Percentiles rank a stretch among this genome's conserved stretches.
Conservation (phyloP, 2,329 filamentous ascomycete genomes). For the Chaetothyriales sp. region DNA sequence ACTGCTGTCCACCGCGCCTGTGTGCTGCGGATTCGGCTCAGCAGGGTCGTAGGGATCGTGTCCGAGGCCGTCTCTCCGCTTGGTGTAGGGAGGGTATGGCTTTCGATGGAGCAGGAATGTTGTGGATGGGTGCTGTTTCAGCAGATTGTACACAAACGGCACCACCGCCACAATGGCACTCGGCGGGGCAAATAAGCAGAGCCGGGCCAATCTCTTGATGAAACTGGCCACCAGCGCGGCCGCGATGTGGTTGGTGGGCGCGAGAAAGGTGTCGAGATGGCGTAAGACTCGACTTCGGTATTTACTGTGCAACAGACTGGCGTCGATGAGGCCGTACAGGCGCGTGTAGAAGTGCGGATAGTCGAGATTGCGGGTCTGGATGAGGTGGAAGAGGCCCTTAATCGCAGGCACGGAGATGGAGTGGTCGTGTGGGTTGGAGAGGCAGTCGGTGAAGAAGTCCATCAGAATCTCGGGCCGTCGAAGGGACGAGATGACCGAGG, state of each 20-base stretch:
- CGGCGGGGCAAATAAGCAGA: conserved; percentile 78
- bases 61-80: conserved; percentile 46
- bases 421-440: conserved; percentile 63
- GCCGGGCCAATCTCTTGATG: conserved; percentile 76
- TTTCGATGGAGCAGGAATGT: conserved; percentile 93
- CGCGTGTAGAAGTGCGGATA: conserved; percentile 91
- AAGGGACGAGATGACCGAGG: conserved; percentile 47
- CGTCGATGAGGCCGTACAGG: conserved; percentile 82
- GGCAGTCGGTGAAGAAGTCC: conserved; percentile 93
- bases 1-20: conserved; percentile 76
- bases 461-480: conserved; percentile 76
- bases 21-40: conserved; percentile 72
- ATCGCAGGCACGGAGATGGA: conserved; percentile 68
- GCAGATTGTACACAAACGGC: conserved; percentile 89
- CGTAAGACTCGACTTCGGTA: conserved; percentile 90
- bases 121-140: conserved; percentile 77
- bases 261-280: conserved; percentile 76
- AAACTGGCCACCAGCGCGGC: conserved; percentile 86
- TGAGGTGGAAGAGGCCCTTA: conserved; percentile 88
- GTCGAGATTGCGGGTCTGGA: conserved; percentile 84
- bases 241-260: conserved; percentile 73
- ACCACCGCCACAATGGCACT: conserved; percentile 77
- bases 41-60: conserved; percentile 64
- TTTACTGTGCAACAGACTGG: conserved; percentile 78
- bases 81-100: conserved; percentile 44